These are phyloP conservation scores for Scenedesmus sp. DNA, from an alignment of 163 green algal species.

Conservation along the genomic window DNA sequence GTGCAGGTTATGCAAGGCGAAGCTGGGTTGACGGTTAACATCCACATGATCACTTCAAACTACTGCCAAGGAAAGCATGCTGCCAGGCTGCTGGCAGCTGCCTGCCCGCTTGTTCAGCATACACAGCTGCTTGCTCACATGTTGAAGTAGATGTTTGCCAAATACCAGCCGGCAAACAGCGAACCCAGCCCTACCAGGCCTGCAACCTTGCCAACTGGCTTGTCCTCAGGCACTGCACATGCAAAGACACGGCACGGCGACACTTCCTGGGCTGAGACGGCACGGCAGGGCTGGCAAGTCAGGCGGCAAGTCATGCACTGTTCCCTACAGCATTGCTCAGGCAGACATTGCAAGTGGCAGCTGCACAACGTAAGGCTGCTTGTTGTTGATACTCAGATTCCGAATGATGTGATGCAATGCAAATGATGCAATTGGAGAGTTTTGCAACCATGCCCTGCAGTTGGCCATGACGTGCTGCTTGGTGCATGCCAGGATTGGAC, in stretches of 20 bases:
- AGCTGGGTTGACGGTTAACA: too few species aligned
- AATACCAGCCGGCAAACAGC: constrained; percentile 84
- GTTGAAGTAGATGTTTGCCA: constrained; percentile 91
- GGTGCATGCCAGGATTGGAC: too few species aligned
- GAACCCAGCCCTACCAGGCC: constrained; percentile 61
- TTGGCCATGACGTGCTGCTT: too few species aligned
- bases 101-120: neutral
- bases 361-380: neutral
- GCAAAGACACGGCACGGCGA: neutral
- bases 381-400: too few species aligned
- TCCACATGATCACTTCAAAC: neutral
- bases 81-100: neutral
- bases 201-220: constrained; percentile 7
- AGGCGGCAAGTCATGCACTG: too few species aligned
- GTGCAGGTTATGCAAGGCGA: neutral
- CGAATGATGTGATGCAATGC: too few species aligned
- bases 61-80: neutral
- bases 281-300: neutral
- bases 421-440: too few species aligned
- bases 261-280: neutral
- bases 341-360: neutral
- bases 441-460: too few species aligned
- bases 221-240: neutral
- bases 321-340: too few species aligned
- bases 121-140: constrained; percentile 63